Evolutionary conservation across 257 asterid genomes (phyloP).

Genomic region (Fraxinus cuspidata): DNA sequence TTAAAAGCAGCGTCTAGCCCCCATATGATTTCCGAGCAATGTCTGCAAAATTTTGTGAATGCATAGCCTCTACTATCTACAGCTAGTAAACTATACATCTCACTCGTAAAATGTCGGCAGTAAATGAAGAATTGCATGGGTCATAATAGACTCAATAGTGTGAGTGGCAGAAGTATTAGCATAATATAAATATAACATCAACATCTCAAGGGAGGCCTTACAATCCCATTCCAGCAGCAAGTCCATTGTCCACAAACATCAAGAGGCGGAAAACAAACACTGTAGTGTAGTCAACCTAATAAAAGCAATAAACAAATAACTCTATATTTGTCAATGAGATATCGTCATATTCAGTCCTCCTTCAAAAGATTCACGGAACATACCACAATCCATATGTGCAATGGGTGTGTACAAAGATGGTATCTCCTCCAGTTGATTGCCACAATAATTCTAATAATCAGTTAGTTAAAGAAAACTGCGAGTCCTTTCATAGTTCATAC

Average conservation of each 20-base stretch:
- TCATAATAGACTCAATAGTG: background rate
- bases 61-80: background rate
- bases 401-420: slow-evolving; percentile 68
- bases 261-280: slow-evolving; percentile 87
- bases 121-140: background rate
- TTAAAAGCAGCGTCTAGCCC: background rate
- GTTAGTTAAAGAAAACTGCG: background rate
- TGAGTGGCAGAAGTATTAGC: background rate
- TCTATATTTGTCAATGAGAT: slow-evolving; percentile 12
- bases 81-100: background rate
- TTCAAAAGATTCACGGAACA: slow-evolving; percentile 29
- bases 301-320: slow-evolving; percentile 22
- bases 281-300: slow-evolving; percentile 79
- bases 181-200: background rate
- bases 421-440: slow-evolving; percentile 86
- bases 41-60: background rate
- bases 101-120: background rate
- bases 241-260: slow-evolving; percentile 94
- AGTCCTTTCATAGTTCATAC: background rate
- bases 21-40: background rate
- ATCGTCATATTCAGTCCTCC: background rate
- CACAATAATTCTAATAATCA: slow-evolving; percentile 65
- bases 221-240: slow-evolving; percentile 99
- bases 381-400: slow-evolving; percentile 99
- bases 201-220: slow-evolving; percentile 41